A percentile compares a stretch with the other conserved stretches of the same genome.
phyloP scores from a whole-genome alignment of 2,329 filamentous ascomycete species.

The Colletotrichum salicis region DNA sequence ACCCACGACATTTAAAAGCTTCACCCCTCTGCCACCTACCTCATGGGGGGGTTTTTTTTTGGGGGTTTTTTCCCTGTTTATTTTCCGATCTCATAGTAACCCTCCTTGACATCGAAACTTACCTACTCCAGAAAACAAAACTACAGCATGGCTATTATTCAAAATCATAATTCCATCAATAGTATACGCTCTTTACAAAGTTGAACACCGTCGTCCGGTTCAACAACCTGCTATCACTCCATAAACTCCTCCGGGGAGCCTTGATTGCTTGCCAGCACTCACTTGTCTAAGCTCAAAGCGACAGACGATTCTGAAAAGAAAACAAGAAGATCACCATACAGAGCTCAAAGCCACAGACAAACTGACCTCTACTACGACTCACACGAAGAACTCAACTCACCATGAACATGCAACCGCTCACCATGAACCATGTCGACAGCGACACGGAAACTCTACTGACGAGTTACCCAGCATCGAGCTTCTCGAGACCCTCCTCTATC shows the following conservation, averaged over 20 bases:
- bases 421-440: constrained; percentile 7
- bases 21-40: constrained; percentile 7
- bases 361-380: not conserved
- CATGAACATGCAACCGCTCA: constrained; percentile 2
- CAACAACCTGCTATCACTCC: not conserved
- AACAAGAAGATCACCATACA: not conserved
- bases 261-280: not conserved
- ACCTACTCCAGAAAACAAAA: not conserved
- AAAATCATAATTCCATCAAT: not conserved
- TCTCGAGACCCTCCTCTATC: constrained; percentile 23
- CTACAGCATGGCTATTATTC: constrained; percentile 13
- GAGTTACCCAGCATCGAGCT: constrained; percentile 42
- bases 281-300: not conserved
- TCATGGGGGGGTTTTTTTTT: not conserved
- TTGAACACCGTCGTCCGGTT: constrained; percentile 1
- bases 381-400: not conserved
- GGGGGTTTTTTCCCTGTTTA: not conserved
- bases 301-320: not conserved
- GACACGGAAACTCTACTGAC: constrained; percentile 22
- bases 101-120: not conserved
- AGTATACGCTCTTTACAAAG: constrained; percentile 10
- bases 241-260: not conserved
- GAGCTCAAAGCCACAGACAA: not conserved
- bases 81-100: not conserved
- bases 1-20: constrained; percentile 19